Evolutionary conservation across 768 basidiomycete species (phyloP), one percentile per base, ranked within the genome.

Genomic region (Austroboletus eburneus): DNA sequence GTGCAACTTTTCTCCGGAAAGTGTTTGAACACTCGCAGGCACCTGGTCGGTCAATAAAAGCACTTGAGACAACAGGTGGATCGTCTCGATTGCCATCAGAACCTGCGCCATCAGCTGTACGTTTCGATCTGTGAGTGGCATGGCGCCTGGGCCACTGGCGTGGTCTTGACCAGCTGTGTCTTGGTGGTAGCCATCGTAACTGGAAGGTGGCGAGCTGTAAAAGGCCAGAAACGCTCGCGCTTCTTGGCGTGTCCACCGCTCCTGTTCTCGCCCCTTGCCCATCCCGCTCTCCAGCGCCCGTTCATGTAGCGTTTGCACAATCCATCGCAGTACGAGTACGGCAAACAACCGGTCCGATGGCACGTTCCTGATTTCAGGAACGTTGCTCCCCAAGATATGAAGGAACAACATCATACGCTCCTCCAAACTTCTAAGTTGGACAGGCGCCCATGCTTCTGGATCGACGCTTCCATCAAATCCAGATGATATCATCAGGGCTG

Each of bases 31-130:
- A 35, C 73, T 68, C 42, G 68, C 69, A 7, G 78, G 75, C 10
- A 80, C 63, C 2, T 64, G 63, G 23, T 76, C 64, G 4, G 72
- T 60, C 38, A 91, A 67, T 9, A 87, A 69, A 32, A 91, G 65
- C 13, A 77, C 72, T 54, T 89, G 79, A 0, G 78, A 70, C 16
- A 91, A 69, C 37, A 79, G 72, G 22, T 77, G 76, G 36, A 87
- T 70, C 27, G 73, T 72, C 48, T 87, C 83, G 6, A 82, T 55
- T 5, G 84, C 75, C 58, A 74, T 72, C 4, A 80, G 63, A 12
- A 77, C 57, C 54, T 91, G 87, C 0, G 86, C 85, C 42, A 72
- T 69, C 14, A 90, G 72, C 55, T 89, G 87, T 35, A 88, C 67
- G 55, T 80, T 77, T 5, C 86, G 72, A 57, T 85, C 80, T 17